Conservation (phyloP, 805 yeast genomes). For the Schizosaccharomyces octosporus region DNA sequence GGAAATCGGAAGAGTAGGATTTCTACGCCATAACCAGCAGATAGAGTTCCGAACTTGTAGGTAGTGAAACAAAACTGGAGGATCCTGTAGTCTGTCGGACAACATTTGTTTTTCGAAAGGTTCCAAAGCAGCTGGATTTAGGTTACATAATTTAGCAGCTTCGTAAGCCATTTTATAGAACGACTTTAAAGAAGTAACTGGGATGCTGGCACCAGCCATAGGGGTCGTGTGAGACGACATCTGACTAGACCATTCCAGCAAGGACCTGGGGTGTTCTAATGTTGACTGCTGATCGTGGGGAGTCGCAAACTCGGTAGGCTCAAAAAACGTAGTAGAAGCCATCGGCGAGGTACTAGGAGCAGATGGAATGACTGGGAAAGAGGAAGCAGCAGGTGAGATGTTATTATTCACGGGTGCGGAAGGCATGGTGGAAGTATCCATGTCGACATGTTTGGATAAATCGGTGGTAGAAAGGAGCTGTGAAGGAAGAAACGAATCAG, state of each 20-base stretch:
- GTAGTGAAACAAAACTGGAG: slow-evolving; percentile 7
- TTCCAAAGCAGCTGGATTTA: not conserved
- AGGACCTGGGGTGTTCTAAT: not conserved
- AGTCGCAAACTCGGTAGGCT: not conserved
- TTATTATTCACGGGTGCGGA: not conserved
- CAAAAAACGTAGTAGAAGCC: not conserved
- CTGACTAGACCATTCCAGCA: not conserved
- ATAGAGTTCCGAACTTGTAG: slow-evolving; percentile 20
- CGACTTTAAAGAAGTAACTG: not conserved
- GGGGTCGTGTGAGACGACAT: not conserved
- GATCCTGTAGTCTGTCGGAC: not conserved
- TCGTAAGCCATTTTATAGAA: not conserved
- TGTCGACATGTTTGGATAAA: not conserved
- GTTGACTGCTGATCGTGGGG: not conserved
- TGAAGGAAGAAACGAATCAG: not conserved
- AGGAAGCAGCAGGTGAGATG: not conserved
- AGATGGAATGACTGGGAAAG: not conserved
- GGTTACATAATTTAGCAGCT: not conserved
- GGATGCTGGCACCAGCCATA: not conserved
- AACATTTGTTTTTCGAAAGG: not conserved
- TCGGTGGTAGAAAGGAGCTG: not conserved
- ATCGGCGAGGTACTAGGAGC: not conserved
- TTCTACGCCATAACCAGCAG: slow-evolving; percentile 18
- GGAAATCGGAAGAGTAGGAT: slow-evolving; percentile 19
- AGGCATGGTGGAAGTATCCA: not conserved